Conservation (phyloP, 805 yeast species). For the Teunomyces atbi region DNA sequence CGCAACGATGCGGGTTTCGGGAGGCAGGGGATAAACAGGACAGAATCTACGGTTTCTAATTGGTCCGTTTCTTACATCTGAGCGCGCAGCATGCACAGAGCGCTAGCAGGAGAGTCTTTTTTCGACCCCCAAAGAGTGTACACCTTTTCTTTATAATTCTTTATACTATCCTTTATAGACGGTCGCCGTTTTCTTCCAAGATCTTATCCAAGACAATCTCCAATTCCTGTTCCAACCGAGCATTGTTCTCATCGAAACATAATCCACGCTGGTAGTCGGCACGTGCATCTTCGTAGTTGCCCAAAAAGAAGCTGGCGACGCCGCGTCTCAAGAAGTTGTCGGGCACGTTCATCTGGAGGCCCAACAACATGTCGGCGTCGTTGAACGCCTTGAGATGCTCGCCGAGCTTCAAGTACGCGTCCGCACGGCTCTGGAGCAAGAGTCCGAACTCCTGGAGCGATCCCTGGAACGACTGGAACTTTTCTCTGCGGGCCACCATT, state of each 20-base stretch:
- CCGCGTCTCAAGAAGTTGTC: constrained; percentile 75
- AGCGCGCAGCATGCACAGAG: too few relatives aligned
- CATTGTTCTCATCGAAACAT: constrained; percentile 56
- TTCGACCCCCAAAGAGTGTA: too few relatives aligned
- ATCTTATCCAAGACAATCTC: constrained; percentile 46
- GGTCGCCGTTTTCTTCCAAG: constrained; percentile 60
- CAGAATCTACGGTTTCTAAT: neutral
- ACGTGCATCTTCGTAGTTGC: constrained; percentile 60
- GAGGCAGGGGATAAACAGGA: too few relatives aligned
- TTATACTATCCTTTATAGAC: neutral
- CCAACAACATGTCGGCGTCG: constrained; percentile 66
- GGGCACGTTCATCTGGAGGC: constrained; percentile 57
- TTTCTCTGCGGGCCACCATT: constrained; percentile 63
- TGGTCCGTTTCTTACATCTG: neutral
- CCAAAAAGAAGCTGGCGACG: constrained; percentile 59
- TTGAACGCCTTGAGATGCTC: constrained; percentile 59
- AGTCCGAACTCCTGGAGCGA: constrained; percentile 67
- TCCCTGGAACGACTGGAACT: constrained; percentile 72
- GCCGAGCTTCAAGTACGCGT: constrained; percentile 57
- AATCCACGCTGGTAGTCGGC: constrained; percentile 73
- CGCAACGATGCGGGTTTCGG: too few relatives aligned
- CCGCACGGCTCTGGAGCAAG: constrained; percentile 69
- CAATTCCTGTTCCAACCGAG: constrained; percentile 48
- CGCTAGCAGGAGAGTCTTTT: too few relatives aligned
- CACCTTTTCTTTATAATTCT: neutral